Conservation (phyloP, 176 grass and related monocot genomes). For the Zea luxurians region DNA sequence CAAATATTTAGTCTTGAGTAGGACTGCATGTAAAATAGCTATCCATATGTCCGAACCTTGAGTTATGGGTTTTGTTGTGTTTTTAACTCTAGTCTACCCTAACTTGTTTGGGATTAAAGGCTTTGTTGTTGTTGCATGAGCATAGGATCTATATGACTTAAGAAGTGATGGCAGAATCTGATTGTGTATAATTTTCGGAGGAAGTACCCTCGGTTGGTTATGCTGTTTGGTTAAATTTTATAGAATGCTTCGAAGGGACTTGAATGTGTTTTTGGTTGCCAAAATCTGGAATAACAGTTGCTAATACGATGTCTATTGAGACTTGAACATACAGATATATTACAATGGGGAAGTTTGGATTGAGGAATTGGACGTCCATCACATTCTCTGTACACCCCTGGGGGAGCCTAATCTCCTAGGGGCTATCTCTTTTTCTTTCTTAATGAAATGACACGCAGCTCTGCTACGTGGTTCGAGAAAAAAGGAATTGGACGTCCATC, state of each 20-base stretch:
- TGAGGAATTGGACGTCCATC: background rate
- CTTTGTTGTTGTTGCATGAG: background rate
- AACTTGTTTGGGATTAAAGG: too few relatives aligned
- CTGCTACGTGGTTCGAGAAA: background rate
- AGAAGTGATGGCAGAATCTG: background rate
- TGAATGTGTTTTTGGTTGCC: constrained; percentile 5
- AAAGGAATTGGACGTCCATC: too few relatives aligned
- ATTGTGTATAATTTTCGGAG: background rate
- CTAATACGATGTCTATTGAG: background rate
- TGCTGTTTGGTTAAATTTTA: constrained; percentile 16
- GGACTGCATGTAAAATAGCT: too few relatives aligned
- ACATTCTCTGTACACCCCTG: background rate
- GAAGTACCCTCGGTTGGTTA: background rate
- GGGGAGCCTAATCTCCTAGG: too few relatives aligned
- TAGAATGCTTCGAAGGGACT: constrained; percentile 2
- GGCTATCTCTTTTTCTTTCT: background rate
- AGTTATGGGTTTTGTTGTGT: too few relatives aligned
- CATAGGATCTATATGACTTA: background rate
- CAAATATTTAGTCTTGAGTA: too few relatives aligned
- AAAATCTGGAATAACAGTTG: constrained; percentile 20
- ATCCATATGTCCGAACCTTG: too few relatives aligned
- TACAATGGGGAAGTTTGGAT: background rate
- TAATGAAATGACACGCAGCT: too few relatives aligned
- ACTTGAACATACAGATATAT: background rate
- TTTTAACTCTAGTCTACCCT: too few relatives aligned